phyloP scores from a whole-genome alignment of 2,329 filamentous ascomycete genomes.

The Aspergillus ibericus region DNA sequence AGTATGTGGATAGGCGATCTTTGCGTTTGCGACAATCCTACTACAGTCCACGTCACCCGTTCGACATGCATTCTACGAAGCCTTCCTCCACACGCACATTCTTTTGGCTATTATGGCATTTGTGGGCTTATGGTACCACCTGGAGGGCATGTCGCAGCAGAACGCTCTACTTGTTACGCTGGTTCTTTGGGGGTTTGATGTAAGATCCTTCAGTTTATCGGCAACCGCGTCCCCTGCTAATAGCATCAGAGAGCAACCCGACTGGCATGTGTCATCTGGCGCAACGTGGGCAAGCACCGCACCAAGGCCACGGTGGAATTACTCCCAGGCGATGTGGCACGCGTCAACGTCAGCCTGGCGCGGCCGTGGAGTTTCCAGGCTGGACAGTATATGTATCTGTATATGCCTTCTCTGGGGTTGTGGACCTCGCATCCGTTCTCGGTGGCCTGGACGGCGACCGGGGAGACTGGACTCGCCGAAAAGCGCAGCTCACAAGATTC shows the following conservation, averaged over 20 bases:
- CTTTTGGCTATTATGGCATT: conserved; percentile 40
- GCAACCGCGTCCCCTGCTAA: background rate
- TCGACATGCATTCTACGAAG: conserved; percentile 47
- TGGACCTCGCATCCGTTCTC: conserved; percentile 48
- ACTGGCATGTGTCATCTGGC: conserved; percentile 49
- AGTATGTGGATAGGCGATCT: conserved; percentile 30
- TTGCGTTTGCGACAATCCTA: conserved; percentile 40
- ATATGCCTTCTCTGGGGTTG: conserved; percentile 49
- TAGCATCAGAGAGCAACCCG: conserved; percentile 43
- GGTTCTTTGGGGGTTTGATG: conserved; percentile 36
- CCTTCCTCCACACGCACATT: conserved; percentile 46
- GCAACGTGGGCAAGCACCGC: conserved; percentile 49
- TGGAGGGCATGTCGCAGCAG: conserved; percentile 31
- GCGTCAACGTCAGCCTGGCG: conserved; percentile 39
- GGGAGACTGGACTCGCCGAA: conserved; percentile 16
- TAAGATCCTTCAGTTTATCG: conserved; percentile 12
- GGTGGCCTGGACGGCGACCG: conserved; percentile 39
- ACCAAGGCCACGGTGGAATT: conserved; percentile 57
- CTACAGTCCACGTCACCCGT: conserved; percentile 44
- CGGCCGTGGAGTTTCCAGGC: conserved; percentile 38
- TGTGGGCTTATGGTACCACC: conserved; percentile 40
- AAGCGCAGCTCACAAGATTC: conserved; percentile 35
- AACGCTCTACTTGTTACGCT: conserved; percentile 32
- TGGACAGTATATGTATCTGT: conserved; percentile 58
- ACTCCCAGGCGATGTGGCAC: conserved; percentile 56